Evolutionary conservation across 2,329 filamentous ascomycete genomes (phyloP).

Genomic region (Alternaria postmessia): DNA sequence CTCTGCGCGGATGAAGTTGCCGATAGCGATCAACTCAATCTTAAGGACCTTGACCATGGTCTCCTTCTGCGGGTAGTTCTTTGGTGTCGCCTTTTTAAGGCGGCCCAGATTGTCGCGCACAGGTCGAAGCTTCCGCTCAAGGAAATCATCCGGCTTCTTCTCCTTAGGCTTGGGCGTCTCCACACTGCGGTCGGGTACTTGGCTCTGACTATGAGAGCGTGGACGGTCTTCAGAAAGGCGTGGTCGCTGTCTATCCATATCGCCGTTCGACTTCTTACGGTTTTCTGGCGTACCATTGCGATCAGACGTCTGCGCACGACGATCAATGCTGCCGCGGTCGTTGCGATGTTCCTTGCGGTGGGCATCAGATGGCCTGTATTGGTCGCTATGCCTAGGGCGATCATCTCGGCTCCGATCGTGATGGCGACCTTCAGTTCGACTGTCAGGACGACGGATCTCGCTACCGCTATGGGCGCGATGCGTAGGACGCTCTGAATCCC

Average conservation of each 20-base stretch:
- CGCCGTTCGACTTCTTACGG: slow-evolving; percentile 56
- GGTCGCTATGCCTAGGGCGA: slow-evolving; percentile 48
- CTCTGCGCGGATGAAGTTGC: slow-evolving; percentile 66
- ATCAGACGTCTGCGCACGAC: slow-evolving; percentile 45
- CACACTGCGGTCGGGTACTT: slow-evolving; percentile 48
- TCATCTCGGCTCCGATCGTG: slow-evolving; percentile 38
- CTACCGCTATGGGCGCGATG: slow-evolving; percentile 50
- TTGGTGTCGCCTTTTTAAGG: slow-evolving; percentile 68
- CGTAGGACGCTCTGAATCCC: slow-evolving; percentile 49
- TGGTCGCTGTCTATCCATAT: slow-evolving; percentile 41
- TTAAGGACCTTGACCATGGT: slow-evolving; percentile 69
- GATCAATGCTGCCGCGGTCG: slow-evolving; percentile 49
- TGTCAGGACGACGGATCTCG: slow-evolving; percentile 47
- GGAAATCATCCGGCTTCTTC: slow-evolving; percentile 56
- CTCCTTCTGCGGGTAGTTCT: slow-evolving; percentile 69
- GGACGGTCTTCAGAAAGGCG: slow-evolving; percentile 58
- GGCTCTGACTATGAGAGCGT: slow-evolving; percentile 57
- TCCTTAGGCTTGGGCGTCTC: slow-evolving; percentile 42
- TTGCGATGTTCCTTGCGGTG: slow-evolving; percentile 50
- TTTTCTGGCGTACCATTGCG: slow-evolving; percentile 56
- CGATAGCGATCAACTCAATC: slow-evolving; percentile 67
- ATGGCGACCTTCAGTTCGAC: slow-evolving; percentile 42
- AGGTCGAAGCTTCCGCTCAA: slow-evolving; percentile 64
- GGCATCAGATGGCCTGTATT: slow-evolving; percentile 42
- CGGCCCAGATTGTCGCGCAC: slow-evolving; percentile 67